Base-by-base conservation (phyloP, 1,284 basidiomycete species). In the Clitocybe nebularis region DNA sequence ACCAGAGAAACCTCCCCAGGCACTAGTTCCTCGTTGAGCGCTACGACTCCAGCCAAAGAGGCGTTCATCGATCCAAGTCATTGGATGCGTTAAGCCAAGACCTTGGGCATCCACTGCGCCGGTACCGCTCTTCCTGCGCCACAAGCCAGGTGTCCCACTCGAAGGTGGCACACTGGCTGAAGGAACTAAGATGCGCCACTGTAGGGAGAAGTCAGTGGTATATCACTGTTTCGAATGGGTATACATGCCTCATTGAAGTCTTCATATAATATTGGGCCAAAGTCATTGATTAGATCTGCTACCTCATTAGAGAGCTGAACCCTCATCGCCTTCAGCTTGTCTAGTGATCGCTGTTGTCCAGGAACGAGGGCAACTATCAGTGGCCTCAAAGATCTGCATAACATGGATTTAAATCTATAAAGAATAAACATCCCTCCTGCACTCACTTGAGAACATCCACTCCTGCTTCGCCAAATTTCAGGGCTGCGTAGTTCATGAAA, bases 381-480 rank as follows among this genome's bases (percentile, higher is more conserved):
- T 8, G 96, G 96, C 25, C 91, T 83, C 13, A 99, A 73, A 19
- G 93, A 95, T 64, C 92, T 95, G 44, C 22, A 30, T 39, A 41
- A 38, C 34, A 52, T n/a, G n/a, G n/a, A n/a, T n/a, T n/a, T n/a
- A n/a, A n/a, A n/a, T n/a, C n/a, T n/a, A n/a, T n/a, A n/a, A n/a
- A n/a, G n/a, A n/a, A n/a, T n/a, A n/a, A n/a, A n/a, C n/a, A n/a
- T n/a, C n/a, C n/a, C n/a, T n/a, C n/a, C n/a, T 13, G 17, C n/a
- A 57, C 75, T 52, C 49, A 96, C 92, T 99, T 99, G 51, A 96
- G 77, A 24, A 99, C 93, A 60, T 99, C 96, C 81, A 98, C 88
- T 25, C 96, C 96, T 13, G 95, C 96, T 65, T 99, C 96, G 35
- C 95, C 95, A 60, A 99, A 99, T 66, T 98, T 98, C 49, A 99